Evolutionary conservation across 2,329 filamentous ascomycete genomes (phyloP), one percentile per base, ranked within the genome.

Genomic region (Fusarium bulbicola): DNA sequence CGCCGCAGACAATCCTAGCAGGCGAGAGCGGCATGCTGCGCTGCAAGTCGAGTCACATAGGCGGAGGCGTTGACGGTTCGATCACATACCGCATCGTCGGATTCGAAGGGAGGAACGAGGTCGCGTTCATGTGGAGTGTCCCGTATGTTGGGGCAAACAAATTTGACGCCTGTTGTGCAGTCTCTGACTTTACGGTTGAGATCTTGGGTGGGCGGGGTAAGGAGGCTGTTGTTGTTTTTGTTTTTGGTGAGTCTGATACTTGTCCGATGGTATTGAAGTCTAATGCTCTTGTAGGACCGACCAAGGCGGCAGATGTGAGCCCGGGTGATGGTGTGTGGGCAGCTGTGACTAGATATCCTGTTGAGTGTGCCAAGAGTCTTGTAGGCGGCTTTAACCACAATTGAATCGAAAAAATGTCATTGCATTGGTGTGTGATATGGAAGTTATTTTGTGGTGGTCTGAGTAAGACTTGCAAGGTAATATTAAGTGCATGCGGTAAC

Each of bases 201-300:
- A 30, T 59, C 4, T 7, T 69, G 24, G 63, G 63, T 7, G 63
- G 66, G 20, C 34, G 39, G 14, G 63, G 63, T 0, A 67, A 36
- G 9, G 63, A 66, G 34, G 40, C 66, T 46, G 63, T 66, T 3
- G 66, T 49, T 20, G 28, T 68, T 18, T 68, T 68, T 39, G 57
- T 69, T 3, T 59, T 68, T 30, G 63, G 66, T 69, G 24, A 63
- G 63, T 63, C 8, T 26, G 8, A 4, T n/a, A 1, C 13, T 4
- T 6, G 7, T 2, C 24, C 3, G 5, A 11, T 32, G 13, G 24
- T n/a, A 1, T 18, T 6, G 4, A n/a, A 49, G 13, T 8, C 34
- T 37, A 13, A 64, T 37, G 4, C 8, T 20, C 1, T 7, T 10
- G 26, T 21, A 66, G 63, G 63, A 18, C 60, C 42, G 21, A 24